A percentile compares a stretch with the other conserved stretches of the same genome.
Conservation (phyloP, 352 stramenopile genomes). For the Peronospora belbahrii region DNA sequence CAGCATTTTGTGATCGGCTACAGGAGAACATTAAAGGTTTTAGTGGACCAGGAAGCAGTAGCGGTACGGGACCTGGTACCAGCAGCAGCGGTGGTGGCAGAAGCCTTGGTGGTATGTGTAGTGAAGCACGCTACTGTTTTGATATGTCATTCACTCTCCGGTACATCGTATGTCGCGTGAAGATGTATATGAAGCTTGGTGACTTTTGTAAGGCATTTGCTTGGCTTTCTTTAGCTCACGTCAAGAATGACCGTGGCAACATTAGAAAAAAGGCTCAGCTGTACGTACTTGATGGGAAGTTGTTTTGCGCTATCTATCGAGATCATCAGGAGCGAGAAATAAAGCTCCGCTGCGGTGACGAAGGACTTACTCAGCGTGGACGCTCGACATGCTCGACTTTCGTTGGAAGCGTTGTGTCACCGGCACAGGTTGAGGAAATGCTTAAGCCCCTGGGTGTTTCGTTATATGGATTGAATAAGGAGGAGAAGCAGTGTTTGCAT, state of each 20-base stretch:
- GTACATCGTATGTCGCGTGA: slow-evolving; percentile 61
- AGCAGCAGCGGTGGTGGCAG: slow-evolving; percentile 46
- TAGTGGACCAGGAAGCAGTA: slow-evolving; percentile 33
- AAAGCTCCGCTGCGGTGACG: slow-evolving; percentile 10
- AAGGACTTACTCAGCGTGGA: slow-evolving; percentile 18
- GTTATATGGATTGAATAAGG: slow-evolving; percentile 54
- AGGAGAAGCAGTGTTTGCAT: slow-evolving; percentile 47
- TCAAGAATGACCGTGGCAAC: slow-evolving; percentile 73
- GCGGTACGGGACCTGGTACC: slow-evolving; percentile 35
- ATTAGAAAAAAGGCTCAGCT: slow-evolving; percentile 58
- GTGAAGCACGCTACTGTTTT: slow-evolving; percentile 68
- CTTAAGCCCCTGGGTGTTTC: slow-evolving; percentile 50
- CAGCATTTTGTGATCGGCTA: slow-evolving; percentile 61
- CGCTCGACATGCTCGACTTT: slow-evolving; percentile 15
- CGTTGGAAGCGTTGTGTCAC: slow-evolving; percentile 22
- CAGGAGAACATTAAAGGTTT: slow-evolving; percentile 64
- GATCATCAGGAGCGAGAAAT: slow-evolving; percentile 45
- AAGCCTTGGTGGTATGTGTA: slow-evolving; percentile 64
- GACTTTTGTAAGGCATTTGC: slow-evolving; percentile 53
- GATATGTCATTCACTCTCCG: slow-evolving; percentile 73
- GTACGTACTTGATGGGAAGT: slow-evolving; percentile 54
- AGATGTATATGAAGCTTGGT: slow-evolving; percentile 47
- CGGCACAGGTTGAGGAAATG: slow-evolving; percentile 42
- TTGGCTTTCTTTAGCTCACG: slow-evolving; percentile 68
- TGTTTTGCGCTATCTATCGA: slow-evolving; percentile 45